Evolutionary conservation across 2,329 filamentous ascomycete genomes (phyloP).

Genomic region (Cadophora malorum): DNA sequence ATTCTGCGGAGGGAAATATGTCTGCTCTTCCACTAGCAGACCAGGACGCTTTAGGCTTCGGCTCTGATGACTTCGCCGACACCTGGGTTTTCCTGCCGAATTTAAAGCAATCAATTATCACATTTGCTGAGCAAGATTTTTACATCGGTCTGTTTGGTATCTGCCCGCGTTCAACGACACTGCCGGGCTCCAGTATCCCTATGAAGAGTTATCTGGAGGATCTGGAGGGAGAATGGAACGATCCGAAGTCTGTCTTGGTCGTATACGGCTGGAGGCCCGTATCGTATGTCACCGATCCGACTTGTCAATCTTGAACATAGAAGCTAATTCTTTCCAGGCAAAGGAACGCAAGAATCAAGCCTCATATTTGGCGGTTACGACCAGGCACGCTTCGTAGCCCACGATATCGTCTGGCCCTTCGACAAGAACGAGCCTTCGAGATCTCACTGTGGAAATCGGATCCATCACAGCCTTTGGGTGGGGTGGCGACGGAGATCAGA

Average conservation of each 20-base stretch:
- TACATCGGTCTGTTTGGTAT: conserved; percentile 49
- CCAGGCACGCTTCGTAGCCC: conserved; percentile 47
- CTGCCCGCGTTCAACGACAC: conserved; percentile 47
- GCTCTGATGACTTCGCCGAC: conserved; percentile 30
- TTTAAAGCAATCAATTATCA: conserved; percentile 24
- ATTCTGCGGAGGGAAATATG: conserved; percentile 35
- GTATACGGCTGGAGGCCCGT: conserved; percentile 50
- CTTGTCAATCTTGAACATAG: not conserved
- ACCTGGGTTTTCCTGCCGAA: conserved; percentile 14
- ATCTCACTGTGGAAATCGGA: conserved; percentile 47
- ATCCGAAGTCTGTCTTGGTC: conserved; percentile 50
- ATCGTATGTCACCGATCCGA: conserved; percentile 41
- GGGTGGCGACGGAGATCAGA: not conserved
- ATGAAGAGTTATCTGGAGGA: conserved; percentile 46
- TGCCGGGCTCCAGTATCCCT: conserved; percentile 44
- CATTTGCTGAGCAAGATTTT: conserved; percentile 26
- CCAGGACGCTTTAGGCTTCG: conserved; percentile 29
- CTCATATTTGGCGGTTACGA: conserved; percentile 51
- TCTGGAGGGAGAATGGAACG: conserved; percentile 44
- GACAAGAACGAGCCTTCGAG: conserved; percentile 46
- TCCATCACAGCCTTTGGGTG: conserved; percentile 39
- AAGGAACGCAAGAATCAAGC: conserved; percentile 46
- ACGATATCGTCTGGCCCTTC: conserved; percentile 48
- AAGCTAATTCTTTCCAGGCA: conserved; percentile 34
- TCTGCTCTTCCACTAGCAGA: conserved; percentile 22